Evolutionary conservation across 768 basidiomycete genomes (phyloP), one percentile per base, ranked within the genome.

Genomic region (Lactifluus hygrophoroides): DNA sequence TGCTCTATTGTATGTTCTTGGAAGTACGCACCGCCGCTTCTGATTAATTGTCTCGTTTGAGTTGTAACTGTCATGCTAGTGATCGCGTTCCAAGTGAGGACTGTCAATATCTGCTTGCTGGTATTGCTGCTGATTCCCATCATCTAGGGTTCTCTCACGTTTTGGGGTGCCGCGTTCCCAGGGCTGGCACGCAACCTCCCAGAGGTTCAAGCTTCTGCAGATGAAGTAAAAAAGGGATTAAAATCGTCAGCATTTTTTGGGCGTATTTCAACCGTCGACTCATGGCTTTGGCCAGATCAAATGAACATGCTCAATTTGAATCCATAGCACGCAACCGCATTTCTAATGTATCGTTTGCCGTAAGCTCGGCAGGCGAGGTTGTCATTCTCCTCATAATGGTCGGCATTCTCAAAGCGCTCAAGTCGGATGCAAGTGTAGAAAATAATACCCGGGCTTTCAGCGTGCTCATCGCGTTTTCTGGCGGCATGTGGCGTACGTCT

Each of bases 81-180:
- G 56, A 85, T 89, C 35, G 76, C 86, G 0, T 90, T 88, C 68
- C 87, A 88, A 73, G 84, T 79, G 35, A 35, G 21, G 40, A 34
- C 10, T 34, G 8, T 7, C 8, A 16, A 11, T 32, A 11, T 0
- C 21, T 14, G 14, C 50, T 42, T 37, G 23, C 37, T 3, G n/a
- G 19, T 10, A 32, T 30, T 14, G 43, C 23, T 32, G 14, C 51
- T 55, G 3, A 42, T 25, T 23, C 63, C 27, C 5, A n/a, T 37
- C n/a, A 38, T 40, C 10, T 56, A 86, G 81, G 80, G 85, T 55
- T 74, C 84, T 30, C 69, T 89, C 54, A 89, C 88, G 0, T 90
- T 90, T 70, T 90, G 86, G 87, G 86, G 85, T 0, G 88, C 88
- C 13, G 88, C 88, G 13, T 89, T 90, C 67, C 86, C 88, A 0